These are phyloP conservation scores for Obelidium mucronatum DNA, from an alignment of 192 early-diverging fungal species.

Conservation along the genomic window DNA sequence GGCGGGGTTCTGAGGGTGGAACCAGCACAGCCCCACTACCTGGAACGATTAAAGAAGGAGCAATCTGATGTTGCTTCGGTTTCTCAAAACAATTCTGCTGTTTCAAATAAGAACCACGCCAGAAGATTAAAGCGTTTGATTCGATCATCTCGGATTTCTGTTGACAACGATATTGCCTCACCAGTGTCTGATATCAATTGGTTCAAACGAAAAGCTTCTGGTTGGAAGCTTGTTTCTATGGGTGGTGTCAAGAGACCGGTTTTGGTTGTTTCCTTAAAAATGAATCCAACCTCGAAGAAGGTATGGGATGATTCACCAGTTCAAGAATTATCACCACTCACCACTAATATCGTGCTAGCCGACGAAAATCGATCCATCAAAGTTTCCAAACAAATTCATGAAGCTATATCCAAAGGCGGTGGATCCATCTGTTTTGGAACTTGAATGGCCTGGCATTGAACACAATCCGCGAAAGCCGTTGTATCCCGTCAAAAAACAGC, in stretches of 20 bases:
- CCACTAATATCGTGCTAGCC: neutral
- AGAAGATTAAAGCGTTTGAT: constrained; percentile 20
- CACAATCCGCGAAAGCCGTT: neutral
- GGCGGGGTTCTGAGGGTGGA: constrained; percentile 12
- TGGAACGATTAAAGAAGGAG: constrained; percentile 20
- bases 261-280: constrained; percentile 11
- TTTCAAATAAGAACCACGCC: neutral
- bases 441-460: constrained; percentile 22
- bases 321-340: neutral
- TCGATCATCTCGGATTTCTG: neutral
- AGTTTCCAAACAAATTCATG: constrained; percentile 10
- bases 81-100: neutral
- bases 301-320: neutral
- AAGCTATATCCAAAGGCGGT: neutral
- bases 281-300: constrained; percentile 4
- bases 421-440: constrained; percentile 6
- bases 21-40: constrained; percentile 13
- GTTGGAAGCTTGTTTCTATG: constrained; percentile 19
- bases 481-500: neutral
- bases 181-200: constrained; percentile 20
- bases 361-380: constrained; percentile 32
- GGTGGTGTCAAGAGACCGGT: neutral
- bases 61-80: neutral
- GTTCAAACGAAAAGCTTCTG: neutral
- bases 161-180: neutral